Evolutionary conservation across 2,329 filamentous ascomycete species (phyloP).

Genomic region (Botrytis galanthina): DNA sequence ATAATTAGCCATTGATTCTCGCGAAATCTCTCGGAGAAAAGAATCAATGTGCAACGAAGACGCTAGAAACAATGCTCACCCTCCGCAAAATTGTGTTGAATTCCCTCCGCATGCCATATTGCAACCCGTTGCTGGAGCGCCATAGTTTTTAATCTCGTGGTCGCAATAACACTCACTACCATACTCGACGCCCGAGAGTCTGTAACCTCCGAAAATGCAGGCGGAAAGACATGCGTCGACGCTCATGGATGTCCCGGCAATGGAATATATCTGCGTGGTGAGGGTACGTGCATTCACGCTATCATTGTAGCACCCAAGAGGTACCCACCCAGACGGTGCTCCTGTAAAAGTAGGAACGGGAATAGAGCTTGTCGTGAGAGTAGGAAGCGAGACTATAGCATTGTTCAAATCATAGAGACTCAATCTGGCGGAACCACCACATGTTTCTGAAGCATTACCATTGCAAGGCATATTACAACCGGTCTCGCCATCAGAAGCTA

Average conservation of each 20-base stretch:
- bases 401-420: conserved; percentile 26
- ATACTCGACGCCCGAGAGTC: conserved; percentile 40
- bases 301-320: conserved; percentile 32
- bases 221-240: conserved; percentile 37
- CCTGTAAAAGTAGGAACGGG: conserved; percentile 18
- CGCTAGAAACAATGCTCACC: background rate
- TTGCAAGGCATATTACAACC: conserved; percentile 35
- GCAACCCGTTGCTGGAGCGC: conserved; percentile 25
- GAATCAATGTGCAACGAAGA: background rate
- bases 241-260: conserved; percentile 26
- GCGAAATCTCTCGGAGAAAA: background rate
- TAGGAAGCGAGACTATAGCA: conserved; percentile 17
- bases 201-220: conserved; percentile 32
- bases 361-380: conserved; percentile 13
- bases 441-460: conserved; percentile 28
- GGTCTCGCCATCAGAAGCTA: conserved; percentile 21
- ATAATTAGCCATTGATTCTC: background rate
- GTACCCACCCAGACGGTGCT: conserved; percentile 26
- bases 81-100: conserved; percentile 38
- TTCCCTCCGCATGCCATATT: conserved; percentile 34
- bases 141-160: conserved; percentile 20
- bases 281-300: conserved; percentile 27
- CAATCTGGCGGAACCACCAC: conserved; percentile 27
- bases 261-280: conserved; percentile 21
- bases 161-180: conserved; percentile 34